Evolutionary conservation across 2,329 filamentous ascomycete genomes (phyloP), one percentile per base, ranked within the genome.

Genomic region (Sclerotinia sclerotiorum): DNA sequence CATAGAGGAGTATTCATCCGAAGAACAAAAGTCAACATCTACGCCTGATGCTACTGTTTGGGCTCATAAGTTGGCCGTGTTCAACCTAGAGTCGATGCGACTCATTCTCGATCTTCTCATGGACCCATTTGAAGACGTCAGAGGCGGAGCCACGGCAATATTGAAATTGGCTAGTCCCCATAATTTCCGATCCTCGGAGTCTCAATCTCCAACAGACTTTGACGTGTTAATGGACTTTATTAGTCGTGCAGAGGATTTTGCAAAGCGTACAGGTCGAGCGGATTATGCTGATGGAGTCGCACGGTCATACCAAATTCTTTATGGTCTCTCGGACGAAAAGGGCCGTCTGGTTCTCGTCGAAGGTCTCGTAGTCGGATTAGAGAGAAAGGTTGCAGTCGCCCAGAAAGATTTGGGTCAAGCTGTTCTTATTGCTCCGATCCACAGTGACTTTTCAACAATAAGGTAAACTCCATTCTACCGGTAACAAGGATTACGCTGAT

Each of bases 201-300:
- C 17, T n/a, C 27, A 11, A 3, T 15, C n/a, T 39, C 10, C 27
- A 6, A 21, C 13, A 8, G 35, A 49, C 7, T 63, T 69, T 68
- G 52, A 51, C 27, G 17, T 84, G 13, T 77, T 89, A 39, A 72
- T 71, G 5, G 78, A 80, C 21, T 85, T 89, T 67, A 81, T 86
- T 51, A 73, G 71, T 1, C 82, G 82, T 66, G 86, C 87, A 1
- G 85, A 89, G 68, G 78, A 79, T 5, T 81, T 86, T 46, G 89
- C 92, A 69, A 83, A 88, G 29, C 82, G 81, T 35, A 97, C 93
- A 5, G 92, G 92, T 29, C 86, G 95, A 70, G 94, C 93, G 17
- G 94, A 98, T 76, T 92, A 97, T 77, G 93, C 94, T 1, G 94
- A 99, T 79, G 94, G 94, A 13, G 89, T 95, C 60, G 94, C 94